These are phyloP conservation scores for Mallotus japonicus DNA, from an alignment of 441 rosid species.

Conservation along the genomic window DNA sequence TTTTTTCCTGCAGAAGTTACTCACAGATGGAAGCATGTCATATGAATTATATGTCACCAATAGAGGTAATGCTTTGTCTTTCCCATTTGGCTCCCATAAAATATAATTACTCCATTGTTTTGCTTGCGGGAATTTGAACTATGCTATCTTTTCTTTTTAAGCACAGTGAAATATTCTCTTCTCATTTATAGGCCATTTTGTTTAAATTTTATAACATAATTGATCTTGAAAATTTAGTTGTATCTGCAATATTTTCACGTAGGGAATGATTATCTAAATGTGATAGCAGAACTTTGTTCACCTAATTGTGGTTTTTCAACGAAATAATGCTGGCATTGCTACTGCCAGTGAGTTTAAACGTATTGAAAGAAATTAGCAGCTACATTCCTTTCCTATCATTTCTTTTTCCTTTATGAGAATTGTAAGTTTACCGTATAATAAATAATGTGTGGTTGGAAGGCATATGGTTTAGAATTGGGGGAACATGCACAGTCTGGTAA, in stretches of 20 bases:
- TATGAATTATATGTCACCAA: slow-evolving; percentile 38
- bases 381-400: no score
- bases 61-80: slow-evolving; percentile 43
- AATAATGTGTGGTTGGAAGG: no score
- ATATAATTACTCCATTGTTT: not conserved
- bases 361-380: no score
- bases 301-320: not conserved
- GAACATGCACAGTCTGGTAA: not conserved
- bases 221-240: not conserved
- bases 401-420: no score
- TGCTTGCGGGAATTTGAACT: no score
- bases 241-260: not conserved
- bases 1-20: slow-evolving; percentile 21
- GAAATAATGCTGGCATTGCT: not conserved
- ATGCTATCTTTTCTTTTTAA: not conserved
- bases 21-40: slow-evolving; percentile 25
- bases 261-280: not conserved
- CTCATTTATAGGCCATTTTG: no score
- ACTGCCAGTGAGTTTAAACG: no score
- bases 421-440: no score
- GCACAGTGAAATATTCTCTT: not conserved
- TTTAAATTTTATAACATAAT: no score
- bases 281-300: not conserved
- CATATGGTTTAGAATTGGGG: not conserved
- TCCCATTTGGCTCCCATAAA: not conserved